These are phyloP conservation scores for Melampsora larici-populina DNA, from an alignment of 1,284 basidiomycete species.

Conservation along the genomic window DNA sequence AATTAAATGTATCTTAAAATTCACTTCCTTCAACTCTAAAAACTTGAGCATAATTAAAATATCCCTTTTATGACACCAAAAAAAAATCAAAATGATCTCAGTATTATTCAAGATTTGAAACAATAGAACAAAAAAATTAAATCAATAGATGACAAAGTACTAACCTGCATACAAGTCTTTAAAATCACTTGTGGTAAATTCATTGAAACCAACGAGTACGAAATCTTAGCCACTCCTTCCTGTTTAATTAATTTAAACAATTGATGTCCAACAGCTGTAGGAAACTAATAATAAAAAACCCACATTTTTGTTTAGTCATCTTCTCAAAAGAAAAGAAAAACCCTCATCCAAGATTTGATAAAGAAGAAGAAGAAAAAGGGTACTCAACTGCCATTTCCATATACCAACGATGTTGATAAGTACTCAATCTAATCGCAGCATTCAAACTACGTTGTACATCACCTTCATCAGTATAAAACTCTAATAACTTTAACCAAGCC, in stretches of 20 bases:
- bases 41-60: conserved; percentile 51
- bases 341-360: not conserved
- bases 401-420: conserved; percentile 71
- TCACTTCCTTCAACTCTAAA: conserved; percentile 50
- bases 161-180: conserved; percentile 46
- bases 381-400: conserved; percentile 54
- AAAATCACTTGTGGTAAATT: conserved; percentile 50
- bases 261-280: conserved; percentile 79
- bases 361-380: not conserved
- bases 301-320: too few species aligned
- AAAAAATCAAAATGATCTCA: conserved; percentile 6
- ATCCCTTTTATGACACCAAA: conserved; percentile 47
- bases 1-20: conserved; percentile 39
- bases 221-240: conserved; percentile 92
- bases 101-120: not conserved
- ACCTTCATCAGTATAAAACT: conserved; percentile 89
- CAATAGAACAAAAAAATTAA: conserved; percentile 13
- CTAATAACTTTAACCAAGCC: conserved; percentile 85
- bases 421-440: conserved; percentile 84
- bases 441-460: conserved; percentile 86
- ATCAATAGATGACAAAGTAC: too few species aligned
- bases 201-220: conserved; percentile 83
- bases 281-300: conserved; percentile 66
- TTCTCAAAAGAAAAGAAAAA: not conserved
- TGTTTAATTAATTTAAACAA: conserved; percentile 89